A percentile compares a stretch with the other conserved stretches of the same genome.
phyloP scores from a whole-genome alignment of 139 green algal genomes.

The Tetraselmis chui region DNA sequence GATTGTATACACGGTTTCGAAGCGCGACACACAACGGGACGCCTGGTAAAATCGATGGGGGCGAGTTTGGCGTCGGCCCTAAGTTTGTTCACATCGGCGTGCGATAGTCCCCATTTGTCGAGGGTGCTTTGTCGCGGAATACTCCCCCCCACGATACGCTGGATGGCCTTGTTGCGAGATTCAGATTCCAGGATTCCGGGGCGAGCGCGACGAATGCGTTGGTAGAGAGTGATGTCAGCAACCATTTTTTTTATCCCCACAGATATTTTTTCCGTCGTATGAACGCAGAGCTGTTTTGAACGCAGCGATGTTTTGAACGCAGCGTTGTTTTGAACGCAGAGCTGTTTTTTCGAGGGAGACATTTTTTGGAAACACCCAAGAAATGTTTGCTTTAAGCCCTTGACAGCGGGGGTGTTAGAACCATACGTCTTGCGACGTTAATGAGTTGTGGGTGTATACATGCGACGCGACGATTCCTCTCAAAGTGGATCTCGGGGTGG shows the following conservation, averaged over 20 bases:
- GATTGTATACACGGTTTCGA: background rate
- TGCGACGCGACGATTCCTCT: too few relatives aligned
- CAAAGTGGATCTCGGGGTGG: too few relatives aligned
- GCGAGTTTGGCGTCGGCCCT: background rate
- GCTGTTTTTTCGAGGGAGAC: too few relatives aligned
- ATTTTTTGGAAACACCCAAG: too few relatives aligned
- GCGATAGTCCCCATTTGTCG: background rate
- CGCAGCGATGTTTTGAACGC: background rate
- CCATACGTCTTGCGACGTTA: too few relatives aligned
- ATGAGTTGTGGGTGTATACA: too few relatives aligned
- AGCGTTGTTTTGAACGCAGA: too few relatives aligned
- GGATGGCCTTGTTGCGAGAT: background rate
- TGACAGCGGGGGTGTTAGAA: too few relatives aligned
- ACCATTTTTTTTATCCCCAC: background rate
- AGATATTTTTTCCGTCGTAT: background rate
- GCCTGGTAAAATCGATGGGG: background rate
- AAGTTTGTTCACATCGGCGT: background rate
- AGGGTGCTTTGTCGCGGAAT: background rate
- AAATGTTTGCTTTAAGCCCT: too few relatives aligned
- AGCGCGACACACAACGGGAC: background rate
- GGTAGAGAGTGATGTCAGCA: background rate
- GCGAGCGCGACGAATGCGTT: background rate
- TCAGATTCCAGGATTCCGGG: background rate
- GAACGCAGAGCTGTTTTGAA: background rate
- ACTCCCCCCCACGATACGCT: background rate